Evolutionary conservation across 768 basidiomycete genomes (phyloP), one percentile per base, ranked within the genome.

Genomic region (Russula lepida): DNA sequence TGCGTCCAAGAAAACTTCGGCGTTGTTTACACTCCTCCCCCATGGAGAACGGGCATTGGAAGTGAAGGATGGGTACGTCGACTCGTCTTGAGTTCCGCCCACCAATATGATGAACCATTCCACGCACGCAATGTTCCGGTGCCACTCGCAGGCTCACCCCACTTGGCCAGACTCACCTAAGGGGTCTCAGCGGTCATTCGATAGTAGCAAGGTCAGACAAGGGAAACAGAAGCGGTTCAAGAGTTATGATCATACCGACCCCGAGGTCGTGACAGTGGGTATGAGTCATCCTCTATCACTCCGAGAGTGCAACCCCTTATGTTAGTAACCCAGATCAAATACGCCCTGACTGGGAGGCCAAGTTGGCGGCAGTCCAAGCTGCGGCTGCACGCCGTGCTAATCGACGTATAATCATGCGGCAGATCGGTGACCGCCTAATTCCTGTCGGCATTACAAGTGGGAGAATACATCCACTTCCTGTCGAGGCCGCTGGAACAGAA

Each of bases 1-100:
- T 99, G 97, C 68, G 92, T 98, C 33, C 95, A 98, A 74, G 88
- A 94, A 49, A 95, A 98, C 74, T 98, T 98, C 72, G 97, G 97
- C 30, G 77, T 98, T 41, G 83, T 93, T 35, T 99, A 99, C 71
- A 81, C 77, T 2, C 84, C 88, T 32, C 92, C 92, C 46, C 72
- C 79, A 37, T 92, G 90, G 91, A 83, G 89, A 64, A 75, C 85
- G 53, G 91, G 91, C 54, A 85, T 88, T 50, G 88, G 84, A 49
- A 84, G 81, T 65, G 90, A 89, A 57, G 84, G 83, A 70, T 79
- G 77, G 72, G 87, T 89, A 59, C 68, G 83, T 80, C 46, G 35
- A 12, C 55, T 49, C 46, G 28, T 61, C 21, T 60, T 28, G 37
- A 35, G 17, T 56, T 32, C 1, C 35, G 25, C 28, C 50, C 55